Base-by-base conservation (phyloP, 306 rosid species). In the Datisca glomerata region DNA sequence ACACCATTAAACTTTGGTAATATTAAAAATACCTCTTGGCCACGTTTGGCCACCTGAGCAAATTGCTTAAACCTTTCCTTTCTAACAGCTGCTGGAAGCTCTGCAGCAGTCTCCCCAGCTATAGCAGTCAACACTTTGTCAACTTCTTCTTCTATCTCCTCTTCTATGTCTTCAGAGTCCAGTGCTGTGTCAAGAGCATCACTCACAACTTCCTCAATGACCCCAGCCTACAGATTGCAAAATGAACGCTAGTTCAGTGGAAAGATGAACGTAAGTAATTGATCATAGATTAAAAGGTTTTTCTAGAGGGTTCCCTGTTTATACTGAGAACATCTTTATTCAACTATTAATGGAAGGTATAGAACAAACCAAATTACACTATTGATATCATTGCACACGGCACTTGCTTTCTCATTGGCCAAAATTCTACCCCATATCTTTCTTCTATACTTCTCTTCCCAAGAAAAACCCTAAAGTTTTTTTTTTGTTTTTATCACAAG, bases 131-230 rank as follows among this genome's bases (percentile, higher is more conserved):
- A 63, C 18, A 91, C 93, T 58, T 91, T 91, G 20, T 91, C 98
- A 12, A 91, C 96, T 57, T 89, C 98, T 63, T 89, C 98, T 59
- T 89, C 98, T 47, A 74, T 89, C 73, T 89, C 98, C 25, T 91
- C 96, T 59, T 84, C 98, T 24, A 84, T 80, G 43, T 84, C 98
- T 62, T 91, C 98, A 0, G 94, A 75, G 59, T 91, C 98, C 18
- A 91, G 64, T 16, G 96, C 86, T 0, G 84, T 8, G 61, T 91
- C 98, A n/a, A 91, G 74, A 7, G 86, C 78, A 49, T 91, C 98
- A 22, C 59, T 91, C 37, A 91, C 86, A 2, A 75, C 35, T 69
- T 84, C 98, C 61, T 91, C 98, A 14, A 91, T 91, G 9, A 91
- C 92, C 43, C 98, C 96, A 4, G 98, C 96, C 98, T 91, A 51